phyloP scores from a whole-genome alignment of 306 rosid genomes.

The Cucumis melo region DNA sequence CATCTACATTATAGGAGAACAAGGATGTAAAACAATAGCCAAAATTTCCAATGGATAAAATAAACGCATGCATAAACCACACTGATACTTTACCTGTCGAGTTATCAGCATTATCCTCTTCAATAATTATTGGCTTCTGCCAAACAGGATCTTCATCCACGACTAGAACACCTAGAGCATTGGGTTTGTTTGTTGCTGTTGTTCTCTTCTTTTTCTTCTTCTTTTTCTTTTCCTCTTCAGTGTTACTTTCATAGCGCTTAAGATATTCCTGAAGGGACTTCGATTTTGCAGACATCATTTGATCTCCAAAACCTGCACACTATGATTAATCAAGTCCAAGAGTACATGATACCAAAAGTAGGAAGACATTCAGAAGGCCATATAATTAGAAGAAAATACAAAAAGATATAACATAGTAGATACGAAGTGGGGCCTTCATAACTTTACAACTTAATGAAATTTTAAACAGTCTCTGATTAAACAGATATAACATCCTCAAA shows the following conservation, averaged over 20 bases:
- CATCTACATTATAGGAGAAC: conserved; percentile 17
- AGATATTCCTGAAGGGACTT: conserved; percentile 61
- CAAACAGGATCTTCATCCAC: conserved; percentile 83
- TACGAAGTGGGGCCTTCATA: not conserved
- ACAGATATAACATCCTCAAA: too few relatives aligned
- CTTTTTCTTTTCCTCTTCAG: conserved; percentile 32
- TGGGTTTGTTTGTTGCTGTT: conserved; percentile 21
- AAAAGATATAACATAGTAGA: not conserved
- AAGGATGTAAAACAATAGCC: not conserved
- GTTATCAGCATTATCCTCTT: conserved; percentile 36
- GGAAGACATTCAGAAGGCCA: not conserved
- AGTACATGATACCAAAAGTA: not conserved
- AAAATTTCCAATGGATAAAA: not conserved
- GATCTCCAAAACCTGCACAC: conserved; percentile 7
- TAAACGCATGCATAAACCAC: not conserved
- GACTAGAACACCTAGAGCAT: conserved; percentile 41
- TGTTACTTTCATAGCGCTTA: conserved; percentile 47
- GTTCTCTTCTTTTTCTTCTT: conserved; percentile 33
- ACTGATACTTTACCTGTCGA: conserved; percentile 28
- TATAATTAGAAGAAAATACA: not conserved
- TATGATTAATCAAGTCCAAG: not conserved
- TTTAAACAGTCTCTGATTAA: too few relatives aligned
- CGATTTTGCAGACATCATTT: conserved; percentile 24
- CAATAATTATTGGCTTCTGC: conserved; percentile 63
- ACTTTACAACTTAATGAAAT: too few relatives aligned